Percentiles rank a stretch among this genome's conserved stretches.
These are phyloP conservation scores for Meredithiella fracta DNA, from an alignment of 2,329 filamentous ascomycete genomes.

Conservation along the genomic window DNA sequence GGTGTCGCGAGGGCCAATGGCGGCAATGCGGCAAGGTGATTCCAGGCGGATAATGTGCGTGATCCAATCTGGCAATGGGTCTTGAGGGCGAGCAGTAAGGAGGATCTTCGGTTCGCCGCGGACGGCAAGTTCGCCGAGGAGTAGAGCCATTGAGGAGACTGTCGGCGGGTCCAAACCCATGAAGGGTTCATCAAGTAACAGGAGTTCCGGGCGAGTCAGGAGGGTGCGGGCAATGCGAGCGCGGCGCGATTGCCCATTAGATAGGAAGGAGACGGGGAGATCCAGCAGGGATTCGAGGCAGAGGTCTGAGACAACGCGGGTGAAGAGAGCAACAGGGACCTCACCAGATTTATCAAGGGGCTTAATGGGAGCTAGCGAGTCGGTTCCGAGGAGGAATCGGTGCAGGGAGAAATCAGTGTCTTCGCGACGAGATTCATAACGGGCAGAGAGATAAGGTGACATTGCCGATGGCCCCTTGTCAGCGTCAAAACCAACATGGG, in stretches of 20 bases:
- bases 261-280: slow-evolving; percentile 76
- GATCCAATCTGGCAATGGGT: slow-evolving; percentile 77
- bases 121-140: slow-evolving; percentile 53
- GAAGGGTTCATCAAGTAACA: slow-evolving; percentile 85
- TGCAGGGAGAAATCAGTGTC: slow-evolving; percentile 71
- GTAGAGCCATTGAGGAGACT: slow-evolving; percentile 49
- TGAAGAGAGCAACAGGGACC: slow-evolving; percentile 35
- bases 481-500: slow-evolving; percentile 79
- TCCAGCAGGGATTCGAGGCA: slow-evolving; percentile 51
- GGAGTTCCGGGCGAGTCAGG: slow-evolving; percentile 58
- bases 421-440: slow-evolving; percentile 79
- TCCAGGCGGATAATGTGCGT: slow-evolving; percentile 65
- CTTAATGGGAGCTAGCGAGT: slow-evolving; percentile 57
- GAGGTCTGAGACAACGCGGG: slow-evolving; percentile 52
- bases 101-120: slow-evolving; percentile 54
- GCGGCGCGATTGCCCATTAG: slow-evolving; percentile 80
- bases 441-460: slow-evolving; percentile 72
- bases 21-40: slow-evolving; percentile 46
- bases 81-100: slow-evolving; percentile 66
- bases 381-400: slow-evolving; percentile 70
- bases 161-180: slow-evolving; percentile 89
- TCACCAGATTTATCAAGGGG: slow-evolving; percentile 26
- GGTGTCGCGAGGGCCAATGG: slow-evolving; percentile 46
- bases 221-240: slow-evolving; percentile 79
- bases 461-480: slow-evolving; percentile 37